These are phyloP conservation scores for Backusella luteola DNA, from an alignment of 192 early-diverging fungal species.

Conservation along the genomic window DNA sequence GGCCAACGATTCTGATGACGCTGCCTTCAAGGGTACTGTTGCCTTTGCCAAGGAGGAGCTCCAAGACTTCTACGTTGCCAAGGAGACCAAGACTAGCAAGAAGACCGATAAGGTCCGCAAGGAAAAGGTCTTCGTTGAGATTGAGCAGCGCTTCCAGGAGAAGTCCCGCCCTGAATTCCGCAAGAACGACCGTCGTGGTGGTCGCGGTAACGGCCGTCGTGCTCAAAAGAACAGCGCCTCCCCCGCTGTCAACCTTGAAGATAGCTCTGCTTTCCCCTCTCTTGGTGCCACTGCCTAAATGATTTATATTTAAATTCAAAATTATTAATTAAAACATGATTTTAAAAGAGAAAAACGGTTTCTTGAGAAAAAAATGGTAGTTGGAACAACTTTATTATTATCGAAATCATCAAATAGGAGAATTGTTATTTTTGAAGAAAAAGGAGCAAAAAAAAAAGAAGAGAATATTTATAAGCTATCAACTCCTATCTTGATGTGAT, in stretches of 20 bases:
- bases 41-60: conserved; percentile 70
- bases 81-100: conserved; percentile 34
- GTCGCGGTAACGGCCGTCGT: conserved; percentile 36
- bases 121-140: conserved; percentile 72
- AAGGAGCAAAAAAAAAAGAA: neutral
- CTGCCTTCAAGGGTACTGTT: conserved; percentile 76
- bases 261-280: conserved; percentile 71
- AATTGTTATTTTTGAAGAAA: conserved; percentile 5
- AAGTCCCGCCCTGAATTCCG: conserved; percentile 62
- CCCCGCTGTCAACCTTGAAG: conserved; percentile 62
- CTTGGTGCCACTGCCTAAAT: conserved; percentile 44
- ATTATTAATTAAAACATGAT: conserved; percentile 8
- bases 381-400: neutral
- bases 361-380: neutral
- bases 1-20: conserved; percentile 88
- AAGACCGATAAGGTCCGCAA: conserved; percentile 63
- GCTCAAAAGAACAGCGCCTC: conserved; percentile 42
- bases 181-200: conserved; percentile 42
- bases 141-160: conserved; percentile 82
- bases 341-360: neutral
- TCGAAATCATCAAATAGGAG: neutral
- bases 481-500: neutral
- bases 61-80: conserved; percentile 73
- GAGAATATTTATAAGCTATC: neutral
- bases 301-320: conserved; percentile 1